Evolutionary conservation across 805 yeast species (phyloP), one percentile per base, ranked within the genome.

Genomic region (Wickerhamomyces queroliae): DNA sequence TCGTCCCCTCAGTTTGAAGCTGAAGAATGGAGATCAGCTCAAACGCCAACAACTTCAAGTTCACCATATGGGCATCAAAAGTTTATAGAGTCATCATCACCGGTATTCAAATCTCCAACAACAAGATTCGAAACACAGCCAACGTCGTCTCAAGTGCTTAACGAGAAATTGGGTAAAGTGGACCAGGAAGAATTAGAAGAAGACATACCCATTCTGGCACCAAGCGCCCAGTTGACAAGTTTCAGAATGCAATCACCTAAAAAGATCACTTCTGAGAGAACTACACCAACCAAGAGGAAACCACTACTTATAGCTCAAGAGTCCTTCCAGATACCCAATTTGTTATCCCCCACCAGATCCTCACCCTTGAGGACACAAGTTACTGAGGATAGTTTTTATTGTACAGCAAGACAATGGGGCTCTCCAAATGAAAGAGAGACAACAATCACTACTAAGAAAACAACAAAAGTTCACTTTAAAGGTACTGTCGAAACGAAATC

Each of bases 211-310:
- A 25, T 35, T 12, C 20, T 35, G 24, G 35, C 39, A 1, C 45
- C 50, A 7, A 49, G 55, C 42, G 56, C 56, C 2, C 56, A 53
- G 24, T 34, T 48, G 7, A 53, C 55, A 3, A 51, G 56, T n/a
- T 51, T 53, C 33, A 43, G 55, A 31, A 23, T 53, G 38, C 41
- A 44, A 25, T 48, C 59, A 6, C 58, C 56, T 4, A 39, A 43
- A 2, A 49, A 45, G 38, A 42, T 47, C 5, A 18, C 20, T 8
- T 42, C 49, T 4, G 13, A 37, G 2, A 33, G 18, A 17, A 41
- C 45, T 9, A 43, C 53, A 5, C 52, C 56, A 12, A 41, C 41
- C 29, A 48, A 22, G 13, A 29, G 10, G 12, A 28, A 13, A 8
- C 20, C 35, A 40, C 23, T 42, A 7, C 20, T 43, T 11, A 39